phyloP scores from a whole-genome alignment of 306 rosid genomes.

The Gleditsia sinensis region DNA sequence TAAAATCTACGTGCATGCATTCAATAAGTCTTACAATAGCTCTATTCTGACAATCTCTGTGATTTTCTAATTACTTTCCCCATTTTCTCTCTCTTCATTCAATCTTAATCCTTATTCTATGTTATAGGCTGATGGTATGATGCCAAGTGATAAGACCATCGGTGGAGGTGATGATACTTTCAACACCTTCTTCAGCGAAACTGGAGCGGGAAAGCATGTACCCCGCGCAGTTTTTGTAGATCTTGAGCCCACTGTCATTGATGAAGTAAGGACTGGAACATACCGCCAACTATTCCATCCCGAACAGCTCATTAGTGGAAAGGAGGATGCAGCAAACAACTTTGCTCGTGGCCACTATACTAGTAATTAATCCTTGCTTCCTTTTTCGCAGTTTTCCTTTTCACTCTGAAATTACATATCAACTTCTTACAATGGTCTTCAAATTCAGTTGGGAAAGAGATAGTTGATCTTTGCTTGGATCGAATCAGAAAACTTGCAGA shows the following conservation, averaged over 20 bases:
- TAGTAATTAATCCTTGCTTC: constrained; percentile 48
- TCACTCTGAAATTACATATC: not conserved
- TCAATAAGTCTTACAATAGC: no score
- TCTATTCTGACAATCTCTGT: not conserved
- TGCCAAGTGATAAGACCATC: constrained; percentile 58
- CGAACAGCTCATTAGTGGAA: constrained; percentile 84
- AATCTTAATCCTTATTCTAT: not conserved
- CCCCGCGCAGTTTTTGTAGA: constrained; percentile 84
- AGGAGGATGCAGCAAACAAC: constrained; percentile 87
- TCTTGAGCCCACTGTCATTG: constrained; percentile 89
- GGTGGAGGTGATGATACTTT: constrained; percentile 81
- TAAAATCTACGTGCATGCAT: no score
- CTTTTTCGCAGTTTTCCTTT: not conserved
- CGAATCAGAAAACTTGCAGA: constrained; percentile 83
- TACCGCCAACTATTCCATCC: constrained; percentile 87
- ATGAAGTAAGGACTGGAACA: constrained; percentile 49
- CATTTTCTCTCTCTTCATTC: not conserved
- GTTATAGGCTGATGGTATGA: constrained; percentile 76
- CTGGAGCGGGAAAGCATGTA: constrained; percentile 86
- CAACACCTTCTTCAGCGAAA: constrained; percentile 87
- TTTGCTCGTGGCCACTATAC: constrained; percentile 94
- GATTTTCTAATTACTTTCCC: not conserved
- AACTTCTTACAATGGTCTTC: not conserved
- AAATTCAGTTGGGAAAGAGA: constrained; percentile 79
- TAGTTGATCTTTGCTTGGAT: constrained; percentile 84